phyloP scores from a whole-genome alignment of 2,329 filamentous ascomycete genomes.

The Fusarium compactum region DNA sequence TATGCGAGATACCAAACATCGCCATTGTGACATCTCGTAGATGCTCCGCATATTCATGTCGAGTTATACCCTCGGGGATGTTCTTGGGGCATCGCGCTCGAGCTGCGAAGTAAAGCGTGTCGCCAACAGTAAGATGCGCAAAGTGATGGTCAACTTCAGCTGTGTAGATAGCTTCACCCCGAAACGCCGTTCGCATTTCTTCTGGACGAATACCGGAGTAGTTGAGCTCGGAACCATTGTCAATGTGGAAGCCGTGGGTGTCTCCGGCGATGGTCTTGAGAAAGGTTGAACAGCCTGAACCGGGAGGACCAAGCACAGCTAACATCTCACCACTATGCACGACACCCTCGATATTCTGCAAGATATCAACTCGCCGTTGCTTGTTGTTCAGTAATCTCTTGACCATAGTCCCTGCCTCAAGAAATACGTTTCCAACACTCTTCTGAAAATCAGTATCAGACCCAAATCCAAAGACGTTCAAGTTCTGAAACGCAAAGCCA shows the following conservation, averaged over 20 bases:
- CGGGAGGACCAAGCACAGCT: conserved; percentile 76
- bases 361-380: conserved; percentile 71
- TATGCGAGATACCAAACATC: conserved; percentile 77
- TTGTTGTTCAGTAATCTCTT: conserved; percentile 53
- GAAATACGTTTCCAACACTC: conserved; percentile 45
- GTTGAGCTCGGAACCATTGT: conserved; percentile 76
- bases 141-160: conserved; percentile 85
- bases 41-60: conserved; percentile 66
- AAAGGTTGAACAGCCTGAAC: conserved; percentile 80
- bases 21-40: conserved; percentile 77
- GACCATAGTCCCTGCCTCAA: conserved; percentile 34
- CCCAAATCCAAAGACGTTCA: conserved; percentile 48
- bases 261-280: conserved; percentile 85
- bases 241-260: conserved; percentile 79
- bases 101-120: conserved; percentile 81
- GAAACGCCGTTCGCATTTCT: conserved; percentile 79
- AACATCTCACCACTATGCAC: conserved; percentile 77
- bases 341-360: conserved; percentile 72
- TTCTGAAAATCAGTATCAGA: conserved; percentile 49
- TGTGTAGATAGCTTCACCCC: conserved; percentile 85
- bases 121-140: conserved; percentile 77
- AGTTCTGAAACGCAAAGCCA: conserved; percentile 45
- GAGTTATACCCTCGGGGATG: conserved; percentile 68
- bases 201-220: conserved; percentile 75
- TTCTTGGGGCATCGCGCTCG: conserved; percentile 71